A percentile compares a stretch with the other conserved stretches of the same genome.
Evolutionary conservation across 2,329 filamentous ascomycete genomes (phyloP).

Genomic region (Helminthosporium solani): DNA sequence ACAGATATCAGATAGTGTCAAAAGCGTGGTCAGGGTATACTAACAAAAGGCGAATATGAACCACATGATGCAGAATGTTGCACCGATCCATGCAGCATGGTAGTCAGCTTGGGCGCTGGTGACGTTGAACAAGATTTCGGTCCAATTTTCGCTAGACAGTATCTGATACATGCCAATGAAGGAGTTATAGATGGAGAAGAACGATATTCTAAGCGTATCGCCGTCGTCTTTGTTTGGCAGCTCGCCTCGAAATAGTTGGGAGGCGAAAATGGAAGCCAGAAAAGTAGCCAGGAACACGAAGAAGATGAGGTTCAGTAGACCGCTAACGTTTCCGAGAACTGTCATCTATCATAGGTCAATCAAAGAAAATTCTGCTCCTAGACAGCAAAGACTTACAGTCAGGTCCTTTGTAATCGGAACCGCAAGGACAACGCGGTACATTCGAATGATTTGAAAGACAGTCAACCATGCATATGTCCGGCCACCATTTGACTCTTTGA

Average conservation of each 20-base stretch:
- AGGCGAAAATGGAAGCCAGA: conserved; percentile 87
- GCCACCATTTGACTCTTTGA: conserved; percentile 62
- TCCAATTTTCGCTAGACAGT: conserved; percentile 96
- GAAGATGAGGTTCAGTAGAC: conserved; percentile 90
- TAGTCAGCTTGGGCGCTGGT: conserved; percentile 66
- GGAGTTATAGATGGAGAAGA: conserved; percentile 89
- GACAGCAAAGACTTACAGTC: conserved; percentile 55
- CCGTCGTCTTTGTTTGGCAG: conserved; percentile 65
- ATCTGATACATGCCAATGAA: conserved; percentile 98
- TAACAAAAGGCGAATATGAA: conserved; percentile 83
- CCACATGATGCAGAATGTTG: conserved; percentile 89
- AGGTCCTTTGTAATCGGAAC: conserved; percentile 84
- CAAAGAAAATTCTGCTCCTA: no score
- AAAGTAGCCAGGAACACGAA: conserved; percentile 97
- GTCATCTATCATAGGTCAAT: conserved; percentile 49
- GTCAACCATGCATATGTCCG: conserved; percentile 83
- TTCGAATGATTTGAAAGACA: conserved; percentile 87
- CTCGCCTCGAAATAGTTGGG: conserved; percentile 88
- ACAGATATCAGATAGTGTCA: conserved; percentile 11
- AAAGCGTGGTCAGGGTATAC: conserved; percentile 6
- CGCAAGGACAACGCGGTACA: conserved; percentile 88
- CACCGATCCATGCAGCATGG: conserved; percentile 87
- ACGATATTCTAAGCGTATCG: conserved; percentile 68
- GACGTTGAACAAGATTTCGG: conserved; percentile 77
- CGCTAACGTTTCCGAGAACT: conserved; percentile 85